Conservation (phyloP, 2,329 filamentous ascomycete genomes). For the Cytospora piceae region DNA sequence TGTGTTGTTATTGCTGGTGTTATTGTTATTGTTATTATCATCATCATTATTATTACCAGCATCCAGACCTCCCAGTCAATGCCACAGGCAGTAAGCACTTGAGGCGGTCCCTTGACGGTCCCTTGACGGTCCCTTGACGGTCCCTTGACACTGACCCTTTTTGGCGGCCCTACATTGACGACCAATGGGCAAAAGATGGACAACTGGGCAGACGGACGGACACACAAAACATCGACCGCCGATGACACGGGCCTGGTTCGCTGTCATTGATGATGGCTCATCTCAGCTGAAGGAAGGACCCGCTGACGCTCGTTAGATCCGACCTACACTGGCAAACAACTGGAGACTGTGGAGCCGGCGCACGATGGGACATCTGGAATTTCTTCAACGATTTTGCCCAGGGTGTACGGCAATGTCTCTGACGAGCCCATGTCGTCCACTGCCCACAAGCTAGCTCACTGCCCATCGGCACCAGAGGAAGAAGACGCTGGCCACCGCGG, state of each 20-base stretch:
- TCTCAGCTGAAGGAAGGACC: conserved; percentile 18
- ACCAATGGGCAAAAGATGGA: neutral
- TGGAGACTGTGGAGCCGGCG: conserved; percentile 3
- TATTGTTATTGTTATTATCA: too few relatives aligned
- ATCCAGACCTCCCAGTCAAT: too few relatives aligned
- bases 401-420: neutral
- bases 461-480: neutral
- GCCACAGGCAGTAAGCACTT: neutral
- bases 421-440: neutral
- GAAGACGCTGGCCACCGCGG: neutral
- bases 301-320: conserved; percentile 16
- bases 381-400: neutral
- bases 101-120: too few relatives aligned
- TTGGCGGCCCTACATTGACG: neutral
- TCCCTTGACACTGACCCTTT: neutral
- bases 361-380: neutral
- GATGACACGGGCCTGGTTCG: conserved; percentile 8
- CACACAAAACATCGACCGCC: neutral
- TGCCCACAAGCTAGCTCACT: neutral
- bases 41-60: too few relatives aligned
- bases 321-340: conserved; percentile 18
- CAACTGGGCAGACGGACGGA: neutral
- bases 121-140: too few relatives aligned
- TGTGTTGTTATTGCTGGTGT: neutral
- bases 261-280: conserved; percentile 7